phyloP scores from a whole-genome alignment of 768 basidiomycete species.

The Mycena belliarum region DNA sequence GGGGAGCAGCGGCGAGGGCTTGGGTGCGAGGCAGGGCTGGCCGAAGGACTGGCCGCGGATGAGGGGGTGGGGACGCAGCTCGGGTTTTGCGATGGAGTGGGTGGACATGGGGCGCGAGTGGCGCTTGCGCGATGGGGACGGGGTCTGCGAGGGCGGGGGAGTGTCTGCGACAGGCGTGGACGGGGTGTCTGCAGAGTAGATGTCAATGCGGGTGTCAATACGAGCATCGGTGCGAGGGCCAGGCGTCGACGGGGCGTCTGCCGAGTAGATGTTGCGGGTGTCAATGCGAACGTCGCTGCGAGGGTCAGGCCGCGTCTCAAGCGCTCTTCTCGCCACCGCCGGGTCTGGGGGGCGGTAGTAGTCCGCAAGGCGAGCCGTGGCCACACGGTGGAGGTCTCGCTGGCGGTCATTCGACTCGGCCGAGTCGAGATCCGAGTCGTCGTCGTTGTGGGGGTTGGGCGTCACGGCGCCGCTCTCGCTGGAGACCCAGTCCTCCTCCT shows the following conservation, averaged over 20 bases:
- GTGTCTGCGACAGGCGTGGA: too few species aligned
- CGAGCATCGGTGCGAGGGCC: background rate
- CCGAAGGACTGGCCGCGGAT: slow-evolving; percentile 75
- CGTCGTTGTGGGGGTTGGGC: slow-evolving; percentile 47
- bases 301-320: background rate
- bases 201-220: background rate
- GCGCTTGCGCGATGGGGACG: slow-evolving; percentile 18
- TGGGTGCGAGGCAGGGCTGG: slow-evolving; percentile 42
- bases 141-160: background rate
- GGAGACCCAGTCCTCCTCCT: slow-evolving; percentile 61
- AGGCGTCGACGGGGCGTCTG: background rate
- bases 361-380: slow-evolving; percentile 39
- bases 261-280: background rate
- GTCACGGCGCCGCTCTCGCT: slow-evolving; percentile 77
- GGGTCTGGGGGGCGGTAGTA: slow-evolving; percentile 20
- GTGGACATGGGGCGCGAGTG: slow-evolving; percentile 26
- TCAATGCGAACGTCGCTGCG: background rate
- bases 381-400: slow-evolving; percentile 31
- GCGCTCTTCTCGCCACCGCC: background rate
- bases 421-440: slow-evolving; percentile 37
- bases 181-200: background rate
- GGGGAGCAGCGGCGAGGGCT: slow-evolving; percentile 58
- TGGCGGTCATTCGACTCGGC: slow-evolving; percentile 4
- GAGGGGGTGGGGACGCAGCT: slow-evolving; percentile 71
- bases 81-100: slow-evolving; percentile 9